Evolutionary conservation across 148 eudicot genomes (phyloP).

Genomic region (Persicaria maculosa): DNA sequence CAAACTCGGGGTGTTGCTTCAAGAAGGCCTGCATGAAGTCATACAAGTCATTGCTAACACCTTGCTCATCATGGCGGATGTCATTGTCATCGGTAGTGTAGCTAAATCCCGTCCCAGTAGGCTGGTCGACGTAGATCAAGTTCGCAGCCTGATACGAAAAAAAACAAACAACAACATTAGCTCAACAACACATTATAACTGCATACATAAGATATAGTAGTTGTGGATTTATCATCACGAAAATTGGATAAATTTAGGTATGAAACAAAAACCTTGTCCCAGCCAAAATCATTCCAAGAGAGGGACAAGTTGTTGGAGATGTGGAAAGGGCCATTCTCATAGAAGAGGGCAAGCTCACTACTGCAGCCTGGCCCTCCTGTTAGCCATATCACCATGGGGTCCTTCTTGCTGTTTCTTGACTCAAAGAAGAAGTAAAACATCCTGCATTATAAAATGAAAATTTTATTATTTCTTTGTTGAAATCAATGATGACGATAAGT

Average conservation of each 20-base stretch:
- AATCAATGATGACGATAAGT: no score
- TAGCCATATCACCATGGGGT: constrained; percentile 92
- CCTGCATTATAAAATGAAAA: background rate
- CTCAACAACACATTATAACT: background rate
- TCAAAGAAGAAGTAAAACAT: constrained; percentile 68
- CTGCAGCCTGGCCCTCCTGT: constrained; percentile 98
- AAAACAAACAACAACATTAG: background rate
- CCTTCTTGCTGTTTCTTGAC: constrained; percentile 61
- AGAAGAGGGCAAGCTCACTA: constrained; percentile 91
- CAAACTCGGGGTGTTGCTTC: constrained; percentile 59
- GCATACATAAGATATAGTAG: no score
- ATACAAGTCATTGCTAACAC: constrained; percentile 61
- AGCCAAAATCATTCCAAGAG: constrained; percentile 78
- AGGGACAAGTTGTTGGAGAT: constrained; percentile 68
- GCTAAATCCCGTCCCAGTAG: constrained; percentile 85
- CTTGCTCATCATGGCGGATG: constrained; percentile 47
- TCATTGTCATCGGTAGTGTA: constrained; percentile 46
- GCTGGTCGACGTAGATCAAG: constrained; percentile 81
- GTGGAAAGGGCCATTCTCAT: constrained; percentile 85
- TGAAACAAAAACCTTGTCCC: constrained; percentile 59
- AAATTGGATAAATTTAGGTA: no score
- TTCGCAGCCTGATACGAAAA: constrained; percentile 48
- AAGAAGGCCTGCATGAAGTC: constrained; percentile 94
- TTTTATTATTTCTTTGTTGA: background rate
- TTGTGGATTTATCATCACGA: no score